Percentiles rank a stretch among this genome's conserved stretches.
Conservation (phyloP, 768 basidiomycete genomes). For the Tephrocybe sp. region DNA sequence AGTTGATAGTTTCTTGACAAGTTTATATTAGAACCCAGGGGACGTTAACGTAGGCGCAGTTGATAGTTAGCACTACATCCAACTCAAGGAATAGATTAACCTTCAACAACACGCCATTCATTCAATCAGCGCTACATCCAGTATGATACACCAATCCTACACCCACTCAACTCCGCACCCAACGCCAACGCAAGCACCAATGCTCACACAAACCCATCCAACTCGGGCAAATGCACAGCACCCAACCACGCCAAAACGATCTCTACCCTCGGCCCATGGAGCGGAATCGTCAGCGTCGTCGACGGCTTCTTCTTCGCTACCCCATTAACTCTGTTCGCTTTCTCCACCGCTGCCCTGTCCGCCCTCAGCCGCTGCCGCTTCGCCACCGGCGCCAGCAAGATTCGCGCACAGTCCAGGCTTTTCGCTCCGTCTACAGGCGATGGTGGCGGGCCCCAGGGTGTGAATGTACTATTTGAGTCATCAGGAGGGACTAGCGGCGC, state of each 20-base stretch:
- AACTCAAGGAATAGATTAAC: too few relatives aligned
- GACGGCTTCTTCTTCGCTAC: conserved; percentile 57
- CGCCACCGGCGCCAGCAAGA: conserved; percentile 69
- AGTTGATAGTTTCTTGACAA: too few relatives aligned
- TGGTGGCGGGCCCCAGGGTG: conserved; percentile 3
- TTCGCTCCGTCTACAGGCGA: conserved; percentile 41
- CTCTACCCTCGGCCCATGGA: conserved; percentile 86
- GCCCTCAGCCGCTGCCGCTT: conserved; percentile 60
- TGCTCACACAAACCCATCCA: conserved; percentile 41
- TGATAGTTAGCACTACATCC: too few relatives aligned
- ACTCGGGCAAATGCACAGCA: conserved; percentile 73
- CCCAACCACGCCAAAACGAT: conserved; percentile 83
- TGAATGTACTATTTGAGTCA: conserved; percentile 6
- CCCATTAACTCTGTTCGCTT: conserved; percentile 47
- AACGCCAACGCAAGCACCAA: too few relatives aligned
- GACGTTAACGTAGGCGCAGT: too few relatives aligned
- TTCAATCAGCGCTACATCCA: too few relatives aligned
- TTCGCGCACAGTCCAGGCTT: conserved; percentile 64
- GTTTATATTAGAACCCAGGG: too few relatives aligned
- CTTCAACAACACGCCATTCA: too few relatives aligned
- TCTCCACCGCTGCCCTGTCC: conserved; percentile 41
- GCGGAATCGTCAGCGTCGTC: conserved; percentile 75
- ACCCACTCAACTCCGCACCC: too few relatives aligned
- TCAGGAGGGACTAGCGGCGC: background rate
- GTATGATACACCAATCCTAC: too few relatives aligned